These are phyloP conservation scores for Talaromyces sp. DNA, from an alignment of 2,329 filamentous ascomycete species.

Conservation along the genomic window DNA sequence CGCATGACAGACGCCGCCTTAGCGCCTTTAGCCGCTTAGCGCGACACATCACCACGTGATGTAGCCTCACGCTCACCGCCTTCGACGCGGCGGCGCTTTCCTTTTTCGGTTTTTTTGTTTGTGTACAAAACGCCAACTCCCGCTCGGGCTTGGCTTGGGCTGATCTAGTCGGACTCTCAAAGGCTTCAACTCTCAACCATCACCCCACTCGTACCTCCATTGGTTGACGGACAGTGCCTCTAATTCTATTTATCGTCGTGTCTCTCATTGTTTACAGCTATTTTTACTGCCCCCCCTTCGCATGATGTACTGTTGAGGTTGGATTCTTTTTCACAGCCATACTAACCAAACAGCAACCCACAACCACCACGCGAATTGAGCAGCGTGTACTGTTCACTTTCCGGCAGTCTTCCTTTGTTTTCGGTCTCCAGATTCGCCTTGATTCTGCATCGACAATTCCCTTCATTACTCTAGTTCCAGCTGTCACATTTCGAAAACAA, in stretches of 20 bases:
- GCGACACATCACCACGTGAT: conserved; percentile 1
- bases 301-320: conserved; percentile 15
- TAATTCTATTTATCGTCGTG: background rate
- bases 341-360: conserved; percentile 8
- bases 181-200: conserved; percentile 37
- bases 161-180: conserved; percentile 21
- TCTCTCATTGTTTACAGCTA: background rate
- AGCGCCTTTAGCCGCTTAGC: conserved; percentile 2
- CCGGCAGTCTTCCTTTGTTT: background rate
- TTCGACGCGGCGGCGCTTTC: conserved; percentile 14
- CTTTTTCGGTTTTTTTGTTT: conserved; percentile 34
- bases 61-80: conserved; percentile 24
- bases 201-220: conserved; percentile 31
- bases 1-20: background rate
- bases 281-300: conserved; percentile 29
- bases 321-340: background rate
- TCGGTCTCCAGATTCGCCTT: background rate
- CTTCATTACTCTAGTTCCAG: background rate
- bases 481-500: conserved; percentile 1
- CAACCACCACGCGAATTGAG: background rate
- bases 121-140: conserved; percentile 22
- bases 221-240: conserved; percentile 37
- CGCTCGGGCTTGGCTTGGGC: background rate
- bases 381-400: background rate
- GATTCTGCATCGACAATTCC: background rate